Evolutionary conservation across 2,329 filamentous ascomycete species (phyloP).

Genomic region (Botrytis paeoniae): DNA sequence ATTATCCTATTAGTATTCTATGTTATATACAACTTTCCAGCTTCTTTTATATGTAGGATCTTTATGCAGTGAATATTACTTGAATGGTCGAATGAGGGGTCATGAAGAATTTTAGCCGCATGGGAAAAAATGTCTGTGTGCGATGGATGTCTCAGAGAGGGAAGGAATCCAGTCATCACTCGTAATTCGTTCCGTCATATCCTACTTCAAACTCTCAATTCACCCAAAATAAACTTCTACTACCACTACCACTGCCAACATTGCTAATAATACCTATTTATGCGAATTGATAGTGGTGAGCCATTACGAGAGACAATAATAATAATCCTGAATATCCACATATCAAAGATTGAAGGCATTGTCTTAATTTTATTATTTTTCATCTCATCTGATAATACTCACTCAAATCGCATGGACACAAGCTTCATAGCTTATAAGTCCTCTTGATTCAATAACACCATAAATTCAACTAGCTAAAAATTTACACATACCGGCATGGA

Average conservation of each 20-base stretch:
- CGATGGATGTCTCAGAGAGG: not conserved
- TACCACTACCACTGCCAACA: not conserved
- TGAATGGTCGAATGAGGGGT: conserved; percentile 5
- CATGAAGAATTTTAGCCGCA: conserved; percentile 6
- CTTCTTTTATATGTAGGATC: not conserved
- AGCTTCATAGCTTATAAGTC: not conserved
- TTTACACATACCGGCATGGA: conserved; percentile 26
- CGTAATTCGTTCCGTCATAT: conserved; percentile 8
- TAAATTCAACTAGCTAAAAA: not conserved
- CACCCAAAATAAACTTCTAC: not conserved
- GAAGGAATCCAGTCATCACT: conserved; percentile 5
- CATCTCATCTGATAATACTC: not conserved
- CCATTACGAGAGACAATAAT: not conserved
- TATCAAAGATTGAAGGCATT: not conserved
- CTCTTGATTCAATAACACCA: not conserved
- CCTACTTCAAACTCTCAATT: not conserved
- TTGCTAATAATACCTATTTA: not conserved
- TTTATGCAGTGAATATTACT: not conserved
- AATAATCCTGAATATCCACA: not conserved
- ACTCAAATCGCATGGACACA: not conserved
- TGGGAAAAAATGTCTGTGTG: conserved; percentile 16
- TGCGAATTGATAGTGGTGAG: not conserved
- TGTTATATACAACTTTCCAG: not conserved
- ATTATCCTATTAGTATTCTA: not conserved
- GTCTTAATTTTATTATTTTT: not conserved